phyloP scores from a whole-genome alignment of 129 eudicot species.

The Smallanthus sonchifolius region DNA sequence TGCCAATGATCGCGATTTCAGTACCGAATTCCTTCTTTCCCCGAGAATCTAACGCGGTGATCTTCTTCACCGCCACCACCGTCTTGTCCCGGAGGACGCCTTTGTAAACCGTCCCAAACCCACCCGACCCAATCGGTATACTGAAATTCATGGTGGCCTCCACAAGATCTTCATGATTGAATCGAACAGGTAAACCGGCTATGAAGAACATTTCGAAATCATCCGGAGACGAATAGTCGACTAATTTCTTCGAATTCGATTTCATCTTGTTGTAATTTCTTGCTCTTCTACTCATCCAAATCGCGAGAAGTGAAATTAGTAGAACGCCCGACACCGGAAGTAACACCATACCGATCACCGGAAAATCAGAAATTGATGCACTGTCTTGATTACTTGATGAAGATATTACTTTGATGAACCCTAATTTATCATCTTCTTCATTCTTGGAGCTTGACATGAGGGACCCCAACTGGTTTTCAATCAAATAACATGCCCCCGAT shows the following conservation, averaged over 20 bases:
- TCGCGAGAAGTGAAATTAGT: constrained; percentile 26
- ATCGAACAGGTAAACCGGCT: constrained; percentile 71
- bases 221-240: neutral
- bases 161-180: constrained; percentile 44
- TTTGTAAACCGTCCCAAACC: constrained; percentile 72
- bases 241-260: constrained; percentile 29
- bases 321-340: constrained; percentile 47
- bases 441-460: constrained; percentile 25
- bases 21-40: constrained; percentile 84
- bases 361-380: constrained; percentile 27
- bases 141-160: constrained; percentile 59
- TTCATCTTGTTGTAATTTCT: neutral
- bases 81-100: constrained; percentile 60
- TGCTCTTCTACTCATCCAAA: constrained; percentile 41
- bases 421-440: constrained; percentile 30
- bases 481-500: constrained; percentile 60
- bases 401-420: constrained; percentile 47
- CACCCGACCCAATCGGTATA: constrained; percentile 68
- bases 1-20: constrained; percentile 73
- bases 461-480: constrained; percentile 58
- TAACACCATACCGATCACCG: constrained; percentile 45
- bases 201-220: constrained; percentile 49
- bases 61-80: constrained; percentile 71
- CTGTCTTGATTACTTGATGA: constrained; percentile 9
- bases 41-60: constrained; percentile 49